phyloP scores from a whole-genome alignment of 2,329 filamentous ascomycete genomes.

The Aspergillus viridinutans region DNA sequence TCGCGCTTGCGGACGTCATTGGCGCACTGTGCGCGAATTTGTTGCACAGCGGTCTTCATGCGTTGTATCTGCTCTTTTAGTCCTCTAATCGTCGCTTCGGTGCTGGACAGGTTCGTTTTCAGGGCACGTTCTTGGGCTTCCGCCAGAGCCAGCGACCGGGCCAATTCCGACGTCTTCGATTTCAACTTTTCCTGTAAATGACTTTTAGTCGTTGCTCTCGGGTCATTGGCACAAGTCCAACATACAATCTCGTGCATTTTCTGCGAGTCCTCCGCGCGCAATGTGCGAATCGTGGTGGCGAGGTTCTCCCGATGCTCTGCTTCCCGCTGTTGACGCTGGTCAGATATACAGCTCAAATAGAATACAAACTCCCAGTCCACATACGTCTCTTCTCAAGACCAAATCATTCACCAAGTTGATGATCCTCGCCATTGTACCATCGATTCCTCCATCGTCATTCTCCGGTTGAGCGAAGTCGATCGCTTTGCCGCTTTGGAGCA shows the following conservation, averaged over 20 bases:
- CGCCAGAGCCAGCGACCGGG: slow-evolving; percentile 53
- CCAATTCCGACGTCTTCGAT: slow-evolving; percentile 52
- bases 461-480: slow-evolving; percentile 78
- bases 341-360: slow-evolving; percentile 5
- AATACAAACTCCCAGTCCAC: slow-evolving; percentile 28
- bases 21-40: slow-evolving; percentile 80
- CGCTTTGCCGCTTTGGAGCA: slow-evolving; percentile 53
- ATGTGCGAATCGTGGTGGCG: slow-evolving; percentile 68
- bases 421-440: slow-evolving; percentile 73
- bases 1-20: slow-evolving; percentile 90
- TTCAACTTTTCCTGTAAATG: slow-evolving; percentile 49
- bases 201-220: slow-evolving; percentile 8
- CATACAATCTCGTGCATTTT: slow-evolving; percentile 66
- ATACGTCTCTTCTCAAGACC: slow-evolving; percentile 81
- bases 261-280: slow-evolving; percentile 71
- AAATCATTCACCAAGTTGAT: slow-evolving; percentile 94
- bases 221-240: not conserved
- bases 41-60: slow-evolving; percentile 73
- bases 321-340: slow-evolving; percentile 62
- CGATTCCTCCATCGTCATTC: slow-evolving; percentile 55
- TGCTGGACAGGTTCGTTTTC: slow-evolving; percentile 65
- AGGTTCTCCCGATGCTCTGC: slow-evolving; percentile 82
- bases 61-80: slow-evolving; percentile 79
- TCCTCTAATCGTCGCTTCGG: slow-evolving; percentile 69
- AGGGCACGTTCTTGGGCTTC: slow-evolving; percentile 69